Base-by-base conservation (phyloP, 257 asterid genomes). In the Solanum lignicaule region DNA sequence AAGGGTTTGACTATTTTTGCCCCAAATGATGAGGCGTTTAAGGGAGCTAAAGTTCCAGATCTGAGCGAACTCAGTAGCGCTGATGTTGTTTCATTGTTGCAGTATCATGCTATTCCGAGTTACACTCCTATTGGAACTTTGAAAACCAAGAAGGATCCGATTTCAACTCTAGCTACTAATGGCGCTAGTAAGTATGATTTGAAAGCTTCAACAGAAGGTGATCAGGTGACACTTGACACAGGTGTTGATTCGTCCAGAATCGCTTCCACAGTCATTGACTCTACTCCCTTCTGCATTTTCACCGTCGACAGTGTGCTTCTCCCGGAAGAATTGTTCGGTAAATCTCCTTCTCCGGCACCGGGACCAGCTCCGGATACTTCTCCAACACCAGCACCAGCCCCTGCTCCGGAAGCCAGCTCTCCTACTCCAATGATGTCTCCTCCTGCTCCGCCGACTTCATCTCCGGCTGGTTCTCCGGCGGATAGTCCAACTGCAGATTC, bases 21-120 rank as follows among this genome's bases (percentile, higher is more conserved):
- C 3, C 99, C 99, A 2, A 91, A 90, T 88, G 99, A 97, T 66
- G 99, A 97, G 93, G 98, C 99, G 6, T 97, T 97, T 43, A 95
- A 95, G 93, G 95, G 91, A 12, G 88, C 86, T 7, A 92, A 86
- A 36, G 89, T 58, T 31, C 98, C 98, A 35, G 98, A 96, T 95
- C 95, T 96, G 91, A 93, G 81, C 85, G 91, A 88, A 87, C 95
- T 96, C 10, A 71, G 93, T 35, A 95, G 93, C 73, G 98, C 98
- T 0, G 99, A 96, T 86, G 88, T 96, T 16, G 98, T 92, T 31
- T 94, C 98, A 46, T 75, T 97, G 62, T 76, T 96, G 7, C 95
- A 94, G 84, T 96, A 92, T 46, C 99, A 97, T 89, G 99, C 99
- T 27, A 90, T 94, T 27, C 98, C 98, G 16, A 76, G 88, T 16